Conservation (phyloP, 2,329 filamentous ascomycete genomes). For the Orbilia javanica region DNA sequence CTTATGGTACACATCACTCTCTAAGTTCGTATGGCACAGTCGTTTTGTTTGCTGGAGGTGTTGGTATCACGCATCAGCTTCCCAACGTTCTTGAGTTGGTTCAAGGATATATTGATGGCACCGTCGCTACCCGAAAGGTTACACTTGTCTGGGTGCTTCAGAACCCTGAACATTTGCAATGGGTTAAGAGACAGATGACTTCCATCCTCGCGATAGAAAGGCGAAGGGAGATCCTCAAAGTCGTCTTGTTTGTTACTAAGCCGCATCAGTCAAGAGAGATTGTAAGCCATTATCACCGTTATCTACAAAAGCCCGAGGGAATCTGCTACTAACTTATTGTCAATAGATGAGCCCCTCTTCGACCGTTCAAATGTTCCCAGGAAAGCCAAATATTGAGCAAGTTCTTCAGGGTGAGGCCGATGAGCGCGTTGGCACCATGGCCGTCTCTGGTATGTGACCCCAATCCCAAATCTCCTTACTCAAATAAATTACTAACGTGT, state of each 20-base stretch:
- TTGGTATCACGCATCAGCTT: constrained; percentile 84
- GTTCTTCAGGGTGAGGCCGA: constrained; percentile 80
- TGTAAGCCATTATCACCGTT: constrained; percentile 65
- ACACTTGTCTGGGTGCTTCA: constrained; percentile 84
- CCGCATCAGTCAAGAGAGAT: constrained; percentile 64
- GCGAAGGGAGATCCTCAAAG: constrained; percentile 78
- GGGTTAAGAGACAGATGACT: constrained; percentile 87
- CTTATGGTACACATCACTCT: constrained; percentile 79
- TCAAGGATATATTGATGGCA: constrained; percentile 75
- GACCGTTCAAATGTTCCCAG: constrained; percentile 87
- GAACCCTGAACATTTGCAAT: constrained; percentile 82
- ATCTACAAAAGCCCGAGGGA: background rate
- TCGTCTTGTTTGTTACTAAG: constrained; percentile 82
- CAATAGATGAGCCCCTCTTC: constrained; percentile 72
- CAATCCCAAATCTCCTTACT: background rate
- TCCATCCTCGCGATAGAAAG: constrained; percentile 80
- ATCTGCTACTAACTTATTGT: constrained; percentile 16
- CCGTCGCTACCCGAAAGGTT: constrained; percentile 78
- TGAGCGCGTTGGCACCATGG: constrained; percentile 79
- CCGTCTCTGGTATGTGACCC: constrained; percentile 77
- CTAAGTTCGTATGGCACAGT: constrained; percentile 82
- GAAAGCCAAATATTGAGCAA: constrained; percentile 79
- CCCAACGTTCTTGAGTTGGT: constrained; percentile 81
- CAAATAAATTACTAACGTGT: constrained; percentile 11
- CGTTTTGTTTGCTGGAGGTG: constrained; percentile 82